Conservation (phyloP, 768 basidiomycete species). For the Tricholoma bakamatsutake region DNA sequence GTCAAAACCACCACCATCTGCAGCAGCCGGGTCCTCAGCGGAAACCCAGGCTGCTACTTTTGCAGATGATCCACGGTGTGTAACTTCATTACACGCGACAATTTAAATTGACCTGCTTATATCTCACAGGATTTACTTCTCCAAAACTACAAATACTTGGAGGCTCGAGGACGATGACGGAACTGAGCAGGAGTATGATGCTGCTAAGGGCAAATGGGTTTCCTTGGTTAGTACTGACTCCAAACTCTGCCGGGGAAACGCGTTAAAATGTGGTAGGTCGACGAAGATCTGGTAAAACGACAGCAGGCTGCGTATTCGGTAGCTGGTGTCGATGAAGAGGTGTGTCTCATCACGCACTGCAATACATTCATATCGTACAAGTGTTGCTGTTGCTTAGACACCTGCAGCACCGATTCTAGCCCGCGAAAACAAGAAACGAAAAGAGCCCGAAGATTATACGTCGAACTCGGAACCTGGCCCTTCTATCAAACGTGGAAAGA, state of each 20-base stretch:
- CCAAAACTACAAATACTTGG: constrained; percentile 73
- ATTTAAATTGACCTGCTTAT: constrained; percentile 16
- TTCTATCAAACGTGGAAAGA: constrained; percentile 67
- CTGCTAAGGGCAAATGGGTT: constrained; percentile 71
- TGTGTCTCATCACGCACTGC: constrained; percentile 23
- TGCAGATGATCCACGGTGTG: constrained; percentile 67
- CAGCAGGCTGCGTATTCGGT: constrained; percentile 97
- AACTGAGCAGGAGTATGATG: constrained; percentile 86
- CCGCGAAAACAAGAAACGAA: constrained; percentile 77
- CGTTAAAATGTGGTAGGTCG: constrained; percentile 47
- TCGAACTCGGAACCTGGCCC: constrained; percentile 44
- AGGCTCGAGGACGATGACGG: constrained; percentile 87
- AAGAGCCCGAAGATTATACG: constrained; percentile 67
- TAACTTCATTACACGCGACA: constrained; percentile 10
- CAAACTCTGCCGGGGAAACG: background rate
- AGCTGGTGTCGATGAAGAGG: constrained; percentile 90
- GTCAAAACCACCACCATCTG: constrained; percentile 42
- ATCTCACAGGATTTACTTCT: constrained; percentile 63
- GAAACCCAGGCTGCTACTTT: constrained; percentile 63
- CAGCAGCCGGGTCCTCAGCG: constrained; percentile 47
- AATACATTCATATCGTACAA: constrained; percentile 1
- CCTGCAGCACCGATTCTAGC: constrained; percentile 84
- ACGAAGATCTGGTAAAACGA: constrained; percentile 78
- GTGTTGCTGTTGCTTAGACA: constrained; percentile 40
- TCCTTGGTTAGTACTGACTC: constrained; percentile 59